Conservation (phyloP, 2,329 filamentous ascomycete genomes). For the Cyanodermella asteris region DNA sequence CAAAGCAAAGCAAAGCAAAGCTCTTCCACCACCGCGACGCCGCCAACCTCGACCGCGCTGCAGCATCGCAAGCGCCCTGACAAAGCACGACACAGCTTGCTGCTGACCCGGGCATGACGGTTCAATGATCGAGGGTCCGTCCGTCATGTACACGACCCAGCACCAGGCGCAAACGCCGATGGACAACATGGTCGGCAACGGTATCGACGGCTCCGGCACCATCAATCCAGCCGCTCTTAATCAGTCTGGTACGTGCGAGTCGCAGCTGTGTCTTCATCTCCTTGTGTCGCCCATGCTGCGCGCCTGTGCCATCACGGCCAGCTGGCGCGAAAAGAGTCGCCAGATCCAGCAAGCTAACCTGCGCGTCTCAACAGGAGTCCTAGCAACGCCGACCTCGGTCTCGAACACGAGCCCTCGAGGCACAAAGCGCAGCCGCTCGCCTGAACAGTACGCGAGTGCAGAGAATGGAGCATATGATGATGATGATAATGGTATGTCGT, state of each 20-base stretch:
- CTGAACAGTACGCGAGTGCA: conserved; percentile 40
- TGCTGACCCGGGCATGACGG: too few relatives aligned
- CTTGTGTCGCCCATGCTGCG: too few relatives aligned
- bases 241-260: conserved; percentile 59
- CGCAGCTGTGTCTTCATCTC: too few relatives aligned
- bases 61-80: too few relatives aligned
- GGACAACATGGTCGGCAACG: conserved; percentile 33
- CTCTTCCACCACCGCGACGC: too few relatives aligned
- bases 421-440: conserved; percentile 60
- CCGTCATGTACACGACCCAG: conserved; percentile 23
- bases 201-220: conserved; percentile 57
- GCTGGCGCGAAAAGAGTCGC: too few relatives aligned
- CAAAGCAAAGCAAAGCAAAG: too few relatives aligned
- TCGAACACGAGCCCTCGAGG: conserved; percentile 39
- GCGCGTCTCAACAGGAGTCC: conserved; percentile 10
- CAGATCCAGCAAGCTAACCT: too few relatives aligned
- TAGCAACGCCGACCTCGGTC: conserved; percentile 16
- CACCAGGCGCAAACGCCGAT: conserved; percentile 34
- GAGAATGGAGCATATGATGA: conserved; percentile 33
- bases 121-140: conserved; percentile 12
- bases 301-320: too few relatives aligned
- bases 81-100: too few relatives aligned
- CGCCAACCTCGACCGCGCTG: too few relatives aligned
- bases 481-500: conserved; percentile 54
- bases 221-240: conserved; percentile 80